Conservation (phyloP, 169 alveolate species). For the Plasmodium falciparum region DNA sequence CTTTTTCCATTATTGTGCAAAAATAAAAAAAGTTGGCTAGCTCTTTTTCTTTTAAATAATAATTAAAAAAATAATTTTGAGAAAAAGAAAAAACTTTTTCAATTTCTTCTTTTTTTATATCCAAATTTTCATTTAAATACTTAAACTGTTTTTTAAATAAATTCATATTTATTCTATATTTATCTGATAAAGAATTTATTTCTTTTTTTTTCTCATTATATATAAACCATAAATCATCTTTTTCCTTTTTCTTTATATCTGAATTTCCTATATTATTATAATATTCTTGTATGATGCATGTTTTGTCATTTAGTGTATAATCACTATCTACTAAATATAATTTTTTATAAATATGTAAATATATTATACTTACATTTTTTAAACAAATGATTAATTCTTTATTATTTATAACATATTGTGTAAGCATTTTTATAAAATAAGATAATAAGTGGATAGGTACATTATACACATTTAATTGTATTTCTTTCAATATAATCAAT, state of each 20-base stretch:
- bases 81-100: slow-evolving; percentile 36
- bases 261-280: slow-evolving; percentile 16
- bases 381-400: slow-evolving; percentile 27
- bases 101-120: slow-evolving; percentile 42
- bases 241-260: slow-evolving; percentile 8
- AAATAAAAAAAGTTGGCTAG: slow-evolving; percentile 60
- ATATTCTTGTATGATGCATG: slow-evolving; percentile 56
- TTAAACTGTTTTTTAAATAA: slow-evolving; percentile 30
- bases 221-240: slow-evolving; percentile 38
- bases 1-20: slow-evolving; percentile 26
- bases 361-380: slow-evolving; percentile 45
- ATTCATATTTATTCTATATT: slow-evolving; percentile 28
- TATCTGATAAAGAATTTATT: slow-evolving; percentile 45
- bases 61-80: slow-evolving; percentile 52
- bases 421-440: slow-evolving; percentile 38
- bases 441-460: slow-evolving; percentile 49
- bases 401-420: slow-evolving; percentile 27
- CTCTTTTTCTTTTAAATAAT: slow-evolving; percentile 66
- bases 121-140: slow-evolving; percentile 42
- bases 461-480: slow-evolving; percentile 20
- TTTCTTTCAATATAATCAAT: slow-evolving; percentile 2
- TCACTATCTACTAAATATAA: slow-evolving; percentile 29
- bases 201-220: slow-evolving; percentile 64
- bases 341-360: slow-evolving; percentile 28
- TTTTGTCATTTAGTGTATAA: slow-evolving; percentile 30